A percentile compares a stretch with the other conserved stretches of the same genome.
Conservation (phyloP, 2,329 filamentous ascomycete species). For the Aspergillus clavatus region DNA sequence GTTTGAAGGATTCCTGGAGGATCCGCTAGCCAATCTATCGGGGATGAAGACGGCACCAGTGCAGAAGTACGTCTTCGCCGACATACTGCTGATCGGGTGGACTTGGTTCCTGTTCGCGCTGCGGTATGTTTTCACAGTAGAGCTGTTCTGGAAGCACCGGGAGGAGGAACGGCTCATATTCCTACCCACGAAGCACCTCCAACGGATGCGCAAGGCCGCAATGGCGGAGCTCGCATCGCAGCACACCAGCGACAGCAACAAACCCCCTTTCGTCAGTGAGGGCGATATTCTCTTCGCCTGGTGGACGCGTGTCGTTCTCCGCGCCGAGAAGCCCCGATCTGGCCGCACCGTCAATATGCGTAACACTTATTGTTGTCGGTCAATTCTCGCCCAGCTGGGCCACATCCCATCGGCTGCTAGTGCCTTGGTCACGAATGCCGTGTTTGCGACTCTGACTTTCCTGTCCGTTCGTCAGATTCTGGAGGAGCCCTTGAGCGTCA, state of each 20-base stretch:
- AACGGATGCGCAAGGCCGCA: slow-evolving; percentile 22
- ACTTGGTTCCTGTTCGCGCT: slow-evolving; percentile 25
- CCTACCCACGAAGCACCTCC: slow-evolving; percentile 33
- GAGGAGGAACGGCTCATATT: slow-evolving; percentile 38
- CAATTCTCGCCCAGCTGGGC: slow-evolving; percentile 27
- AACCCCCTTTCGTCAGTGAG: slow-evolving; percentile 42
- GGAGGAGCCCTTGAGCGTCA: slow-evolving; percentile 1
- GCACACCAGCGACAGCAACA: not conserved
- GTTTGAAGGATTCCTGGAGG: slow-evolving; percentile 32
- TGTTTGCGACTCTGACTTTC: slow-evolving; percentile 7
- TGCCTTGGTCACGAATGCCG: slow-evolving; percentile 23
- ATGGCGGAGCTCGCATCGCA: slow-evolving; percentile 8
- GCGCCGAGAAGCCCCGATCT: slow-evolving; percentile 20
- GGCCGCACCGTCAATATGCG: slow-evolving; percentile 32
- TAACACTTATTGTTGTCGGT: slow-evolving; percentile 39
- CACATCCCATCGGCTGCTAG: slow-evolving; percentile 12
- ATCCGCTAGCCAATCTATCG: slow-evolving; percentile 31
- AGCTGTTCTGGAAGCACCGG: slow-evolving; percentile 27
- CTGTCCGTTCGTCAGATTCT: slow-evolving; percentile 7
- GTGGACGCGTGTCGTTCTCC: slow-evolving; percentile 29
- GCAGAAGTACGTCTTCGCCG: not conserved
- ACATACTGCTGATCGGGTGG: not conserved
- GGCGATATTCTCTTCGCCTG: slow-evolving; percentile 45
- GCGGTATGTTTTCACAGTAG: slow-evolving; percentile 28
- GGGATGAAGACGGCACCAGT: not conserved